These are phyloP conservation scores for Aspergillus felis DNA, from an alignment of 2,329 filamentous ascomycete species.

Conservation along the genomic window DNA sequence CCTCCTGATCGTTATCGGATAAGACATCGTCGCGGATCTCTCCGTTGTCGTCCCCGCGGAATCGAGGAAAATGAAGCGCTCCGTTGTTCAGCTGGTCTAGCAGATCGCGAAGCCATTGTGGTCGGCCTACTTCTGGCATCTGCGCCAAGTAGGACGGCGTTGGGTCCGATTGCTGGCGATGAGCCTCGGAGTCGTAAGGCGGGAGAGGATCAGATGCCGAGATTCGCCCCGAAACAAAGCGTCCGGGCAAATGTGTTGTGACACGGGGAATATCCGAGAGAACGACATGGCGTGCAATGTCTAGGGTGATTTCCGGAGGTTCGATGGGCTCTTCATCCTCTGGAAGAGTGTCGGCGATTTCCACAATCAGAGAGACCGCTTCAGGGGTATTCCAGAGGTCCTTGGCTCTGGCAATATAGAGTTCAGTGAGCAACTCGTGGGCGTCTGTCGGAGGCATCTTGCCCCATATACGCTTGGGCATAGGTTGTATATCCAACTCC, in stretches of 20 bases:
- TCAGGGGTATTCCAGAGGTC: conserved; percentile 83
- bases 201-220: conserved; percentile 82
- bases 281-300: conserved; percentile 71
- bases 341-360: conserved; percentile 58
- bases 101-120: conserved; percentile 35
- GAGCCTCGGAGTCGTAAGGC: conserved; percentile 51
- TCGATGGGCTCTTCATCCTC: conserved; percentile 42
- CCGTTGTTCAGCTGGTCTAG: conserved; percentile 34
- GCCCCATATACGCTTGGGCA: conserved; percentile 81
- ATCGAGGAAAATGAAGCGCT: conserved; percentile 22
- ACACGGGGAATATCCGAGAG: conserved; percentile 71
- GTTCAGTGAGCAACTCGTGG: conserved; percentile 66
- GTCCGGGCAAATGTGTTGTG: conserved; percentile 64
- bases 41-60: conserved; percentile 17
- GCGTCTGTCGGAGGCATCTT: conserved; percentile 61
- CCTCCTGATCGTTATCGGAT: conserved; percentile 8
- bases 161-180: conserved; percentile 32
- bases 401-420: conserved; percentile 73
- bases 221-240: conserved; percentile 60
- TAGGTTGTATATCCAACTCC: conserved; percentile 69
- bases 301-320: conserved; percentile 45
- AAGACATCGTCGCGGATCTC: conserved; percentile 8
- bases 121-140: conserved; percentile 28
- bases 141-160: conserved; percentile 28
- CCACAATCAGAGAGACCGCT: conserved; percentile 63